Evolutionary conservation across 371 early-diverging fungal genomes (phyloP), one percentile per base, ranked within the genome.

Genomic region (Parasitella parasitica): DNA sequence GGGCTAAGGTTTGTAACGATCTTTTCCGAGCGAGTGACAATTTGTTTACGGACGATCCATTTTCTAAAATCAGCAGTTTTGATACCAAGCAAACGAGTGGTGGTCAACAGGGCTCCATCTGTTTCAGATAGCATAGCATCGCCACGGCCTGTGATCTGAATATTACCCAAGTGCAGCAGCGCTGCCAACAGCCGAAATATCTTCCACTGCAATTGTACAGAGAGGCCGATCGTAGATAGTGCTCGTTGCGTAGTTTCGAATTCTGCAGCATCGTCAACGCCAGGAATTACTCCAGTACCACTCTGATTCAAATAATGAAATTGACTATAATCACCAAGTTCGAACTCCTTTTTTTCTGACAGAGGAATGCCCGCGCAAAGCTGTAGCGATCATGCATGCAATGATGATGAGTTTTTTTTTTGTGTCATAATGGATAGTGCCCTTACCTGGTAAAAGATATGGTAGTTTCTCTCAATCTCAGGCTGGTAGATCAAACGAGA

Each of bases 401-500:
- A 11, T 32, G 4, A 32, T 32, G 11, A 32, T 32, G 0, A 8
- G 32, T 32, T 32, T 6, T 8, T 32, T 32, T 32, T 8, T 32
- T 32, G 3, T 32, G 11, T 9, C 3, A 1, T 46, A 9, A 15
- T 24, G 8, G 43, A 24, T 32, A 16, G 28, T 56, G 4, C 11
- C 11, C 11, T 32, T 73, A 84, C 83, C 68, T 93, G 96, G 78
- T 99, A 99, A 76, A 99, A 99, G 60, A 99, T 95, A 80, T 99
- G 99, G 81, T 97, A 99, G 81, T 98, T 99, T 69, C 98, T 84
- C 77, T 99, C 99, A 2, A 84, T 83, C 27, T 85, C 81, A 3
- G 96, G 94, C 74, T 97, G 98, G 71, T 92, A 94, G 34, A 95
- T 90, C 41, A 99, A 77, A 67, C 99, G 89, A n/a, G 97, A 96